Conservation (phyloP, 2,329 filamentous ascomycete species). For the Colletotrichum somersetense region DNA sequence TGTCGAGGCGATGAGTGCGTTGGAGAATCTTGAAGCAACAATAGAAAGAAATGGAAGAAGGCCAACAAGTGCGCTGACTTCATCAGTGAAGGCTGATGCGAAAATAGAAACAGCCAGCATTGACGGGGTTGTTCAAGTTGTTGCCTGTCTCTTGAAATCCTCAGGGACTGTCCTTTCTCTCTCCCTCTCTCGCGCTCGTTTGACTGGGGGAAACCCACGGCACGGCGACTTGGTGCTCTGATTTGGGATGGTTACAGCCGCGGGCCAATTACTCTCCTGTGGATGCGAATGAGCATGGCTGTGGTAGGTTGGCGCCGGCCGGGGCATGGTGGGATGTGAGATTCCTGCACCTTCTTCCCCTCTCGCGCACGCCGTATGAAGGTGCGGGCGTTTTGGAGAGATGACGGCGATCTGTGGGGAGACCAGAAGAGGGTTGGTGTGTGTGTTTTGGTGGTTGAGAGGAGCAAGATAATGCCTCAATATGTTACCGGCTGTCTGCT, state of each 20-base stretch:
- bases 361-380: neutral
- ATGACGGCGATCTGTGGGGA: conserved; percentile 17
- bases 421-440: neutral
- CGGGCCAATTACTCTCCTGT: neutral
- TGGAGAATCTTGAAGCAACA: neutral
- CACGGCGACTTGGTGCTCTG: conserved; percentile 11
- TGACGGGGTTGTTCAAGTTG: neutral
- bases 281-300: neutral
- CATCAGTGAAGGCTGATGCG: neutral
- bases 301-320: too few species aligned
- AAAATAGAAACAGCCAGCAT: neutral
- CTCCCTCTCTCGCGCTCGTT: neutral
- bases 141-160: conserved; percentile 26
- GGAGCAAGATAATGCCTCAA: conserved; percentile 35
- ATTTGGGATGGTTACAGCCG: conserved; percentile 9
- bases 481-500: neutral
- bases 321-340: neutral
- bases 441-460: neutral
- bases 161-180: neutral
- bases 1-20: neutral
- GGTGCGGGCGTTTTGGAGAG: conserved; percentile 33
- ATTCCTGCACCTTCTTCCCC: neutral
- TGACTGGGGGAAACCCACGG: neutral
- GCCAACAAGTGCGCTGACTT: neutral
- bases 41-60: neutral